These are phyloP conservation scores for Syncephalastrum contaminatum DNA, from an alignment of 371 early-diverging fungal genomes.

Conservation along the genomic window DNA sequence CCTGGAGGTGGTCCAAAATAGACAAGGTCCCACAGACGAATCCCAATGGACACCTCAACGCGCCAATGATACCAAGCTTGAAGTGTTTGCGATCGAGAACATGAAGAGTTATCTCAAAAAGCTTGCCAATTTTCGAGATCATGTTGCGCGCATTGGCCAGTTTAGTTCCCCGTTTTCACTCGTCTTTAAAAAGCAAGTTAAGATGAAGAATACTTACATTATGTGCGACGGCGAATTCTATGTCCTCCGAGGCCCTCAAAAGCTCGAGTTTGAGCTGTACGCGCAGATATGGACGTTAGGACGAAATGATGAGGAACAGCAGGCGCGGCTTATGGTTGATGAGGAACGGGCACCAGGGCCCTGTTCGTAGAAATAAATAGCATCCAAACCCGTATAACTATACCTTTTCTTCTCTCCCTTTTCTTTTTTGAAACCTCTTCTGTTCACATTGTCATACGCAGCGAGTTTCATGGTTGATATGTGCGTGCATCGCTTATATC, in stretches of 20 bases:
- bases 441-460: too few species aligned
- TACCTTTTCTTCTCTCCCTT: too few species aligned
- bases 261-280: not conserved
- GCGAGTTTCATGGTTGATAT: too few species aligned
- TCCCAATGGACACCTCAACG: constrained; percentile 30
- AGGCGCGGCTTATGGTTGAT: constrained; percentile 4
- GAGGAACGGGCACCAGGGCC: not conserved
- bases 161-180: constrained; percentile 16
- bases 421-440: too few species aligned
- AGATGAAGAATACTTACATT: not conserved
- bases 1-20: constrained; percentile 22
- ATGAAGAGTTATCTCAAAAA: constrained; percentile 39
- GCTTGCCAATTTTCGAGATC: constrained; percentile 29
- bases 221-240: constrained; percentile 8
- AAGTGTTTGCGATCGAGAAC: constrained; percentile 30
- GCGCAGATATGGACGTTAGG: constrained; percentile 9
- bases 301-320: not conserved
- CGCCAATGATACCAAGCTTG: constrained; percentile 39
- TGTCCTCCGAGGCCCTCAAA: not conserved
- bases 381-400: too few species aligned
- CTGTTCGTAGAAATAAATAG: too few species aligned
- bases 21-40: constrained; percentile 28
- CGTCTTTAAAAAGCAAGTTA: too few species aligned
- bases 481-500: too few species aligned
- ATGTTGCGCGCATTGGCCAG: constrained; percentile 39